These are phyloP conservation scores for Centaurea solstitialis DNA, from an alignment of 129 eudicot genomes.

Conservation along the genomic window DNA sequence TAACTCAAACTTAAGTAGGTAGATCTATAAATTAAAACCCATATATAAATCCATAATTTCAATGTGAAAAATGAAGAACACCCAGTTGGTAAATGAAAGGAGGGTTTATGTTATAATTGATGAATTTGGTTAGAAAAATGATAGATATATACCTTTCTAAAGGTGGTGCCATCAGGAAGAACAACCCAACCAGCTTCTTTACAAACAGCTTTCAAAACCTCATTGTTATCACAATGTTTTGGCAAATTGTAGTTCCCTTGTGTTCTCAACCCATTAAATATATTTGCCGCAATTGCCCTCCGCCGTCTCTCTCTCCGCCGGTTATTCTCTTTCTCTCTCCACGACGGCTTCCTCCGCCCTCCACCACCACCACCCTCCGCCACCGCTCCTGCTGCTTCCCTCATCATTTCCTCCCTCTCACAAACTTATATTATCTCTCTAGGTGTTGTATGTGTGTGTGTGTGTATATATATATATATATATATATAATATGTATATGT, in stretches of 20 bases:
- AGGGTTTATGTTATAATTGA: too few relatives aligned
- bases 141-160: slow-evolving; percentile 58
- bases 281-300: slow-evolving; percentile 92
- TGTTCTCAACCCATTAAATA: slow-evolving; percentile 78
- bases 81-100: not conserved
- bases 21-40: slow-evolving; percentile 19
- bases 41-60: too few relatives aligned
- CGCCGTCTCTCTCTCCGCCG: slow-evolving; percentile 93
- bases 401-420: slow-evolving; percentile 43
- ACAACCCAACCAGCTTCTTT: slow-evolving; percentile 96
- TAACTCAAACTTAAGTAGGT: not conserved
- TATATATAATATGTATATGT: slow-evolving; percentile 9
- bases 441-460: not conserved
- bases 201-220: slow-evolving; percentile 92
- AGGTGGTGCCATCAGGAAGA: slow-evolving; percentile 97
- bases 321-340: slow-evolving; percentile 97
- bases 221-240: slow-evolving; percentile 93
- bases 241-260: slow-evolving; percentile 89
- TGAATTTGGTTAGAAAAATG: not conserved
- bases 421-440: not conserved
- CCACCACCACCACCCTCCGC: slow-evolving; percentile 44
- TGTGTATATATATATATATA: slow-evolving; percentile 7
- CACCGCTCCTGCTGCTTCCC: slow-evolving; percentile 55
- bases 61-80: not conserved
- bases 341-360: slow-evolving; percentile 96